A percentile compares a stretch with the other conserved stretches of the same genome.
Conservation (phyloP, 768 basidiomycete species). For the Hemileccinum impolitum region DNA sequence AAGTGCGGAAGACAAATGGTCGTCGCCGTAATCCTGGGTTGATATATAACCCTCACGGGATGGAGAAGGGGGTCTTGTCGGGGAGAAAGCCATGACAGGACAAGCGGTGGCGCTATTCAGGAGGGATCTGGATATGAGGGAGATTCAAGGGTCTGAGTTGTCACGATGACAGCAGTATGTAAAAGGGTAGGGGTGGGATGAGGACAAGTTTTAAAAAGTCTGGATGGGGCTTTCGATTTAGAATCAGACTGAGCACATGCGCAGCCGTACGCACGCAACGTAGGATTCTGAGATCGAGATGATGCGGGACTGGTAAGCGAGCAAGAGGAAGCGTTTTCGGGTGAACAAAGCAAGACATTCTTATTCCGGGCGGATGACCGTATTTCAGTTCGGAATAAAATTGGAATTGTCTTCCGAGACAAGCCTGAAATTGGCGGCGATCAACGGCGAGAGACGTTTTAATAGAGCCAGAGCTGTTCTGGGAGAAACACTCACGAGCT, state of each 20-base stretch:
- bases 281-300: background rate
- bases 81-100: constrained; percentile 33
- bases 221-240: constrained; percentile 1
- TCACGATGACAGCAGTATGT: constrained; percentile 4
- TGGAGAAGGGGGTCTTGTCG: constrained; percentile 35
- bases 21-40: constrained; percentile 28
- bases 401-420: constrained; percentile 13
- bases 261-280: background rate
- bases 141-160: background rate
- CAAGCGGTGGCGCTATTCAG: constrained; percentile 9
- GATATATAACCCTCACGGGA: constrained; percentile 21
- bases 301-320: background rate
- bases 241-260: constrained; percentile 1
- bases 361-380: constrained; percentile 14
- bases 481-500: background rate
- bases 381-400: constrained; percentile 11
- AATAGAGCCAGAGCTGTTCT: background rate
- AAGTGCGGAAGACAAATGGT: constrained; percentile 35
- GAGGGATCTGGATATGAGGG: constrained; percentile 7
- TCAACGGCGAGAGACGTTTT: background rate
- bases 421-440: constrained; percentile 5
- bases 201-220: background rate
- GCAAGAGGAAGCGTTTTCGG: background rate
- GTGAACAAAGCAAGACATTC: background rate
- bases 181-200: background rate